Conservation (phyloP, 2,329 filamentous ascomycete genomes). For the Trichoderma sp. region DNA sequence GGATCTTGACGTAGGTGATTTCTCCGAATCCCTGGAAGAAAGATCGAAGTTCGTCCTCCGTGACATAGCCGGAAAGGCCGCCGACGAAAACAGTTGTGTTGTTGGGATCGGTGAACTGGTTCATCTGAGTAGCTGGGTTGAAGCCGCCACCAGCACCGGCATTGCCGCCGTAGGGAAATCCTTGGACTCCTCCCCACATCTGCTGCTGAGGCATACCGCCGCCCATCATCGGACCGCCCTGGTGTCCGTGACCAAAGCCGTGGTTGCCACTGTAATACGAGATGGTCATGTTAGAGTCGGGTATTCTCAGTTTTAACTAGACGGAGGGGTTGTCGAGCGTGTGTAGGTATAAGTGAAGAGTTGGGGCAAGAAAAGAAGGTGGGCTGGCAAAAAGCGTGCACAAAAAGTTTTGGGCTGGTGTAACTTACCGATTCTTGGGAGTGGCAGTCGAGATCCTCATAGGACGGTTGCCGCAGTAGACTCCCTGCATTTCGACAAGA, state of each 20-base stretch:
- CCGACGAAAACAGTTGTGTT: slow-evolving; percentile 99
- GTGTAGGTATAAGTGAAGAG: not conserved
- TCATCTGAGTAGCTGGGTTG: slow-evolving; percentile 69
- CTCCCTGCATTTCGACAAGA: slow-evolving; percentile 96
- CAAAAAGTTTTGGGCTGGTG: not conserved
- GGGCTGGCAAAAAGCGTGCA: not conserved
- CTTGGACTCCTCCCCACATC: slow-evolving; percentile 43
- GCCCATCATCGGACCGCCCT: slow-evolving; percentile 48
- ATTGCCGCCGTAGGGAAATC: slow-evolving; percentile 39
- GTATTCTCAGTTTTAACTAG: not conserved
- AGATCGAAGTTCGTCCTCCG: slow-evolving; percentile 97
- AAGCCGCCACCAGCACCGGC: slow-evolving; percentile 38
- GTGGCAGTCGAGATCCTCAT: slow-evolving; percentile 99
- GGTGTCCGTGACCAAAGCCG: slow-evolving; percentile 46
- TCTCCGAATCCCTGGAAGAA: slow-evolving; percentile 99
- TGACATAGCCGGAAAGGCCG: slow-evolving; percentile 95
- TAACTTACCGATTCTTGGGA: slow-evolving; percentile 77
- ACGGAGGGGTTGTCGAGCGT: too few species aligned
- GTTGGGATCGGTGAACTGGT: slow-evolving; percentile 99
- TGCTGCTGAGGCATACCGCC: slow-evolving; percentile 47
- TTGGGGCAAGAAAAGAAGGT: not conserved
- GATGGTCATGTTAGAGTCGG: not conserved
- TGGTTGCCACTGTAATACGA: slow-evolving; percentile 38
- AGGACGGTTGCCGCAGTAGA: slow-evolving; percentile 96
- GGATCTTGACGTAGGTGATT: slow-evolving; percentile 99